A percentile compares a stretch with the other conserved stretches of the same genome.
These are phyloP conservation scores for Trypanosoma rangeli DNA, from an alignment of 208 protist species.

Conservation along the genomic window DNA sequence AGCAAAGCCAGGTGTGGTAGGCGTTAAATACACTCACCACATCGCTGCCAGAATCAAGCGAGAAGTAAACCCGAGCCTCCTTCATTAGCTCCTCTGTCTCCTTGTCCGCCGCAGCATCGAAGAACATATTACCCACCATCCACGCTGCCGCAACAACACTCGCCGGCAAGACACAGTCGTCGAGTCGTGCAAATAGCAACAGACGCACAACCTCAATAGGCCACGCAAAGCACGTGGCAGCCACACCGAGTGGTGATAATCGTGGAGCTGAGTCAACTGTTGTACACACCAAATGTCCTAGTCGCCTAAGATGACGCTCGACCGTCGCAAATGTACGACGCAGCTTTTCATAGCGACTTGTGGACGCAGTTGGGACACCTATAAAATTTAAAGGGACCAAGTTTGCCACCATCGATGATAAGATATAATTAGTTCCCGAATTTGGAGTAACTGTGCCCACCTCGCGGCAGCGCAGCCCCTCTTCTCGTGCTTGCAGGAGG, in stretches of 20 bases:
- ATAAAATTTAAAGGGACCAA: slow-evolving; percentile 46
- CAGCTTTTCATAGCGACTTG: slow-evolving; percentile 66
- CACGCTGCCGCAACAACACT: slow-evolving; percentile 66
- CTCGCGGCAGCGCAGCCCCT: slow-evolving; percentile 33
- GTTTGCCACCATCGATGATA: slow-evolving; percentile 26
- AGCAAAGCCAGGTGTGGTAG: slow-evolving; percentile 78
- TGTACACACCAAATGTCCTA: slow-evolving; percentile 43
- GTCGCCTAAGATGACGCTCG: slow-evolving; percentile 50
- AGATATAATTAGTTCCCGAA: slow-evolving; percentile 5
- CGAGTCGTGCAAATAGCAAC: slow-evolving; percentile 39
- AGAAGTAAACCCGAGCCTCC: slow-evolving; percentile 80
- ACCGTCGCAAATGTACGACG: slow-evolving; percentile 50
- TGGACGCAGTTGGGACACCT: slow-evolving; percentile 44
- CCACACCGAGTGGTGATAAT: slow-evolving; percentile 52
- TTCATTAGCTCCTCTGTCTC: slow-evolving; percentile 42
- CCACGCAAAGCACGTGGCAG: slow-evolving; percentile 42
- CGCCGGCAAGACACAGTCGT: slow-evolving; percentile 52
- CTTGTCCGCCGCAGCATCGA: slow-evolving; percentile 22
- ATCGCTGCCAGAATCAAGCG: slow-evolving; percentile 66
- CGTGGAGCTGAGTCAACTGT: neutral
- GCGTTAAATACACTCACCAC: slow-evolving; percentile 64
- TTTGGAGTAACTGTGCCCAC: neutral
- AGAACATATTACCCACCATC: slow-evolving; percentile 61
- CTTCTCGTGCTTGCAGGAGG: slow-evolving; percentile 63
- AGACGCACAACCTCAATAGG: slow-evolving; percentile 53